phyloP scores from a whole-genome alignment of 192 early-diverging fungal genomes.

The Coemansia sp. region DNA sequence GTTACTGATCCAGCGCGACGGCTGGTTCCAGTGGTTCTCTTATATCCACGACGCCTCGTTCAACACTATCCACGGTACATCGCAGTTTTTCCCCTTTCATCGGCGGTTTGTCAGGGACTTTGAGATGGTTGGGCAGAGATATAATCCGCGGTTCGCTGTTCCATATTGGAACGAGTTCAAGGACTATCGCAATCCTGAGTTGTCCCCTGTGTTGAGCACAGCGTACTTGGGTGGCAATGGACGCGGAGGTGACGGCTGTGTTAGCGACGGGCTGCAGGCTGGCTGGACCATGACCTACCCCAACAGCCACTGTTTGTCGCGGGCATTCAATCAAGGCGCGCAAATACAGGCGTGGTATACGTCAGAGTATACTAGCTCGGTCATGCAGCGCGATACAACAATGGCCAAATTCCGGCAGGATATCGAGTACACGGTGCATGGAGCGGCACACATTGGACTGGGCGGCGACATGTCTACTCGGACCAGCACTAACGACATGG shows the following conservation, averaged over 20 bases:
- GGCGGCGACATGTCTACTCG: conserved; percentile 54
- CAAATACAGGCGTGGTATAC: conserved; percentile 41
- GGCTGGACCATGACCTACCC: conserved; percentile 35
- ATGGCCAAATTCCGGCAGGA: conserved; percentile 48
- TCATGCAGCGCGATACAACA: conserved; percentile 27
- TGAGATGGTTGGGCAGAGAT: conserved; percentile 48
- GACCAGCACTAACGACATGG: conserved; percentile 56
- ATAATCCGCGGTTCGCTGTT: conserved; percentile 35
- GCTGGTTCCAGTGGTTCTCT: conserved; percentile 48
- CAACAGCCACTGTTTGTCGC: conserved; percentile 41
- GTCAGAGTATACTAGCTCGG: conserved; percentile 46
- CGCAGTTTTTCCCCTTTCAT: conserved; percentile 57
- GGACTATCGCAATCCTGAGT: conserved; percentile 51
- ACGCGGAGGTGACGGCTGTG: conserved; percentile 31
- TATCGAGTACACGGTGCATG: conserved; percentile 56
- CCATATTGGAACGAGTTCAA: conserved; percentile 59
- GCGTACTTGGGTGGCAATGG: conserved; percentile 51
- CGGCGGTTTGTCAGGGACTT: conserved; percentile 53
- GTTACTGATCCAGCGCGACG: conserved; percentile 24
- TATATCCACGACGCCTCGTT: conserved; percentile 41
- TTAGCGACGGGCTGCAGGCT: conserved; percentile 31
- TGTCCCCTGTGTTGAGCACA: conserved; percentile 32
- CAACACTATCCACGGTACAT: conserved; percentile 41
- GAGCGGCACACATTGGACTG: conserved; percentile 40
- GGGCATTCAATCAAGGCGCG: conserved; percentile 50